Evolutionary conservation across 108 stramenopile species (phyloP).

Genomic region (Cyclotella choctawhatcheeana): DNA sequence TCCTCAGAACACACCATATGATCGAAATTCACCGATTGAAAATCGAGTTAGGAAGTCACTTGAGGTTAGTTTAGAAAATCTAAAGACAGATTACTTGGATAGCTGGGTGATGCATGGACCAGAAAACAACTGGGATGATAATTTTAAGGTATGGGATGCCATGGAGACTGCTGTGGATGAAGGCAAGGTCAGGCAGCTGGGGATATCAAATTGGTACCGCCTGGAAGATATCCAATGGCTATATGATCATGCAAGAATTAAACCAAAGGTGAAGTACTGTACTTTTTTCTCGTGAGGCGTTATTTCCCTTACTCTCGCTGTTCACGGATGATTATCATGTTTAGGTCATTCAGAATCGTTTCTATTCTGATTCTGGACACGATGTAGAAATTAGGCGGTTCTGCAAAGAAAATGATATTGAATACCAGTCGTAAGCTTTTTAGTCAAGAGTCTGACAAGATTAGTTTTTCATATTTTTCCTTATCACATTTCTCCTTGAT

Average conservation of each 20-base stretch:
- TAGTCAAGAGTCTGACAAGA: not conserved
- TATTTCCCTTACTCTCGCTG: not conserved
- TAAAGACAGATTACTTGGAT: constrained; percentile 86
- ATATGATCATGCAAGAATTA: constrained; percentile 55
- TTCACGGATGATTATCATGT: too few species aligned
- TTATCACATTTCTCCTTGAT: too few species aligned
- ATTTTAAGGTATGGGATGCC: constrained; percentile 41
- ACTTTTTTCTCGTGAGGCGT: not conserved
- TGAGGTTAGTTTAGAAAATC: constrained; percentile 67
- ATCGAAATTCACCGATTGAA: constrained; percentile 58
- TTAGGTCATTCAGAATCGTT: constrained; percentile 60
- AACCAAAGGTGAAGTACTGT: constrained; percentile 37
- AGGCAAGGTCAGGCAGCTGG: constrained; percentile 50
- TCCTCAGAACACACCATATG: constrained; percentile 73
- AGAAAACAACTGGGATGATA: constrained; percentile 40
- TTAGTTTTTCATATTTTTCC: too few species aligned
- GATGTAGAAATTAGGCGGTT: constrained; percentile 60
- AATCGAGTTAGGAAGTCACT: constrained; percentile 72
- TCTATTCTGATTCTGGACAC: constrained; percentile 61
- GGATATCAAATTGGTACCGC: constrained; percentile 63
- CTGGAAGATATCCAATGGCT: constrained; percentile 50
- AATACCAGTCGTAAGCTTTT: constrained; percentile 75
- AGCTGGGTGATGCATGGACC: constrained; percentile 78
- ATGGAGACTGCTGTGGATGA: constrained; percentile 55
- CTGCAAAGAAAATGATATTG: constrained; percentile 75